phyloP scores from a whole-genome alignment of 306 rosid genomes.

The Quercus agrifolia region DNA sequence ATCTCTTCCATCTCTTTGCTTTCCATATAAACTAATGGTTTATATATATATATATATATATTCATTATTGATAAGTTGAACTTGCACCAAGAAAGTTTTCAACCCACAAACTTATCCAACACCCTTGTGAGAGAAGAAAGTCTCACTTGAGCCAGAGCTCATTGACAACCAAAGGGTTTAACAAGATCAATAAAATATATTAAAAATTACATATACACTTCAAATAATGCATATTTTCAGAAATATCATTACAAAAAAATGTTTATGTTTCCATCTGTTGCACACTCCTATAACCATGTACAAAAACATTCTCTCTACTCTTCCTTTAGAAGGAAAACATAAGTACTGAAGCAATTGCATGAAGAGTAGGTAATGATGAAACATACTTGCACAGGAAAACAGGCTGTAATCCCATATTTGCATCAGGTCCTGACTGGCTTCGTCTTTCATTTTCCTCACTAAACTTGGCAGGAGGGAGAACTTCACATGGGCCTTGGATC shows the following conservation, averaged over 20 bases:
- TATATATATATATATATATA: no score
- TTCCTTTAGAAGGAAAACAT: background rate
- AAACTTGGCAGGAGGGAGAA: conserved; percentile 69
- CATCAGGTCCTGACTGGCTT: conserved; percentile 38
- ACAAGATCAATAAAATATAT: background rate
- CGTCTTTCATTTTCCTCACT: conserved; percentile 66
- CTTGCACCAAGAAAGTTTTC: no score
- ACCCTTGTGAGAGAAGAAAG: no score
- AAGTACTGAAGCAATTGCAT: background rate
- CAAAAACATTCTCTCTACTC: background rate
- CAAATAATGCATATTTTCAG: background rate
- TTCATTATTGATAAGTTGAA: no score
- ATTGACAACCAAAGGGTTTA: background rate
- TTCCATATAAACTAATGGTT: background rate
- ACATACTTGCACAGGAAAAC: conserved; percentile 87
- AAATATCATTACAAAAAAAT: background rate
- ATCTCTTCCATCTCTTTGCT: background rate
- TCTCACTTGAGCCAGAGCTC: no score
- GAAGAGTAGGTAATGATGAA: conserved; percentile 11
- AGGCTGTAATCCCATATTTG: conserved; percentile 42
- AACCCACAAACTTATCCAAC: no score
- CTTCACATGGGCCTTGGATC: conserved; percentile 78
- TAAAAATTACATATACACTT: background rate
- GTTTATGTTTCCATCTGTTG: background rate
- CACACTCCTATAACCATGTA: background rate